Evolutionary conservation across 805 yeast genomes (phyloP).

Genomic region (Brettanomyces custersianus): DNA sequence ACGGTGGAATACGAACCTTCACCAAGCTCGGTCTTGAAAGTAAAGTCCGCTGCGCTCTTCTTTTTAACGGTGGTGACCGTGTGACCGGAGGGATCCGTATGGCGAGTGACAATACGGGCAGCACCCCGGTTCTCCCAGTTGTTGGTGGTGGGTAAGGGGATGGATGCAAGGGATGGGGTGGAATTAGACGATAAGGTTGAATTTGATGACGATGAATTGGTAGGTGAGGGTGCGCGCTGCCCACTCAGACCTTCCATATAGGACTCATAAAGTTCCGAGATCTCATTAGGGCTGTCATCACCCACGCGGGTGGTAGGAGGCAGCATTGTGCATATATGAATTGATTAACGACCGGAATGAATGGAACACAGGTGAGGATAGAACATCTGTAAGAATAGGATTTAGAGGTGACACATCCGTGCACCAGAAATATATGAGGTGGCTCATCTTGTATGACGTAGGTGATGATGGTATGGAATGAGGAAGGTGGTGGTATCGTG

Average conservation of each 20-base stretch:
- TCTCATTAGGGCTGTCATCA: constrained; percentile 11
- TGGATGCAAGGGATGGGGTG: not conserved
- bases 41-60: constrained; percentile 70
- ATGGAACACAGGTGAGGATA: too few species aligned
- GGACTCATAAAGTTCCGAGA: constrained; percentile 22
- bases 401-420: too few species aligned
- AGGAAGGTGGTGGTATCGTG: too few species aligned
- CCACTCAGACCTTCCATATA: constrained; percentile 12
- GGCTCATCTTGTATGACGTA: too few species aligned
- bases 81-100: constrained; percentile 36
- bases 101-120: constrained; percentile 41
- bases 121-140: constrained; percentile 53
- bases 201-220: too few species aligned
- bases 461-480: too few species aligned
- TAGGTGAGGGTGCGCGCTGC: too few species aligned
- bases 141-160: not conserved
- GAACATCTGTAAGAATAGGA: too few species aligned
- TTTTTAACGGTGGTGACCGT: constrained; percentile 40
- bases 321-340: not conserved
- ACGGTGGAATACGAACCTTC: constrained; percentile 97
- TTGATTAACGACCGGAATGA: too few species aligned
- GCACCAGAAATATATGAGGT: too few species aligned
- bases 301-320: constrained; percentile 1
- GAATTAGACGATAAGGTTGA: too few species aligned
- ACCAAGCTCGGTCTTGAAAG: constrained; percentile 80